These are phyloP conservation scores for Candida chilensis DNA, from an alignment of 805 yeast species.

Conservation along the genomic window DNA sequence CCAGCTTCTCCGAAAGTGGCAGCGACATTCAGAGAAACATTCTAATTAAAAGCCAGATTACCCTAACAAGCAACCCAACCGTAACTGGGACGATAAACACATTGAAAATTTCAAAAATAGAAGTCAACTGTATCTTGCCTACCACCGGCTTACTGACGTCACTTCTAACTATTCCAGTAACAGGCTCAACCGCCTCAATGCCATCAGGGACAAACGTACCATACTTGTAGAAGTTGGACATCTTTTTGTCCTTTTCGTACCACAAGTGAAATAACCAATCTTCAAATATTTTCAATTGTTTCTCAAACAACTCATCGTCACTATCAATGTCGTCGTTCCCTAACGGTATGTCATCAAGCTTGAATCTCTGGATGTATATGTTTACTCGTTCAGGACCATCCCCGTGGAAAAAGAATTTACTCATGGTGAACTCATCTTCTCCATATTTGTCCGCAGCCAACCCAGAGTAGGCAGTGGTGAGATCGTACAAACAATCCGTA, in stretches of 20 bases:
- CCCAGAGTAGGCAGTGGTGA: constrained; percentile 79
- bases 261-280: constrained; percentile 70
- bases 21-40: too few species aligned
- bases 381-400: constrained; percentile 60
- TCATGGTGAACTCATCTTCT: constrained; percentile 65
- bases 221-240: constrained; percentile 49
- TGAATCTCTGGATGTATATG: constrained; percentile 53
- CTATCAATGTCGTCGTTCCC: constrained; percentile 31
- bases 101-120: constrained; percentile 13
- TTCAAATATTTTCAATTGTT: constrained; percentile 46
- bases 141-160: constrained; percentile 7
- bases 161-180: constrained; percentile 4
- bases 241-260: constrained; percentile 66
- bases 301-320: constrained; percentile 30
- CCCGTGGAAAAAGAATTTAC: constrained; percentile 57
- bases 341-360: constrained; percentile 55
- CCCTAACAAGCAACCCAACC: constrained; percentile 8
- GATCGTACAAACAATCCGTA: constrained; percentile 60
- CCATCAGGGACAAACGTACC: constrained; percentile 39
- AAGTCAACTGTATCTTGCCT: constrained; percentile 10
- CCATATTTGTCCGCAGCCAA: constrained; percentile 57
- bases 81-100: constrained; percentile 20
- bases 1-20: too few species aligned
- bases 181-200: neutral
- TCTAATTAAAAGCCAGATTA: too few species aligned